Evolutionary conservation across 202 grass and related monocot genomes (phyloP).

Genomic region (Panicum virgatum): DNA sequence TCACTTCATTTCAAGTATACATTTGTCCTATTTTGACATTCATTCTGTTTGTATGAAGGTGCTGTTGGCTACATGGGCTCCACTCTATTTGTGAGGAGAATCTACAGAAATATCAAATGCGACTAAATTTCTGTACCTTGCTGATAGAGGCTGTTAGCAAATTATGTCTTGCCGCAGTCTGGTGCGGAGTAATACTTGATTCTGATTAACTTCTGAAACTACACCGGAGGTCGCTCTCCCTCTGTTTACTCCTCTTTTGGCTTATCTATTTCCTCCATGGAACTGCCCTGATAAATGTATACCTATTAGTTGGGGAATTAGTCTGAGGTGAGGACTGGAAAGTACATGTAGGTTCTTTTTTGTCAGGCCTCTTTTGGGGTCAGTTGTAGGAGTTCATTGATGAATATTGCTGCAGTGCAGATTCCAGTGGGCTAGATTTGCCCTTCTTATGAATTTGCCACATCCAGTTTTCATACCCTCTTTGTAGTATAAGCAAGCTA

Average conservation of each 20-base stretch:
- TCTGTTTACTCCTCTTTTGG: constrained; percentile 39
- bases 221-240: constrained; percentile 52
- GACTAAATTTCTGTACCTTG: constrained; percentile 60
- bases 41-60: constrained; percentile 57
- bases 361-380: constrained; percentile 34
- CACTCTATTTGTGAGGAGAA: constrained; percentile 91
- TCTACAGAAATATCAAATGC: constrained; percentile 99
- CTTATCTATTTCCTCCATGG: constrained; percentile 36
- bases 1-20: constrained; percentile 16
- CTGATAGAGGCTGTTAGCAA: constrained; percentile 35
- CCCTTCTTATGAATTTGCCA: constrained; percentile 12
- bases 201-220: constrained; percentile 65
- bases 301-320: constrained; percentile 65
- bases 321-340: constrained; percentile 42
- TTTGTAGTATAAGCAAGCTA: constrained; percentile 20
- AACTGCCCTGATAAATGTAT: constrained; percentile 61
- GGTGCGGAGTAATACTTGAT: constrained; percentile 45
- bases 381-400: constrained; percentile 43
- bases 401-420: constrained; percentile 33
- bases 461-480: not conserved
- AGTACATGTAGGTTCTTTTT: constrained; percentile 42
- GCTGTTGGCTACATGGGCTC: constrained; percentile 94
- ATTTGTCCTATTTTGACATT: not conserved
- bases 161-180: constrained; percentile 30
- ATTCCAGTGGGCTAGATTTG: constrained; percentile 35